Evolutionary conservation across 2,329 filamentous ascomycete species (phyloP).

Genomic region (Stemphylium lycopersici): DNA sequence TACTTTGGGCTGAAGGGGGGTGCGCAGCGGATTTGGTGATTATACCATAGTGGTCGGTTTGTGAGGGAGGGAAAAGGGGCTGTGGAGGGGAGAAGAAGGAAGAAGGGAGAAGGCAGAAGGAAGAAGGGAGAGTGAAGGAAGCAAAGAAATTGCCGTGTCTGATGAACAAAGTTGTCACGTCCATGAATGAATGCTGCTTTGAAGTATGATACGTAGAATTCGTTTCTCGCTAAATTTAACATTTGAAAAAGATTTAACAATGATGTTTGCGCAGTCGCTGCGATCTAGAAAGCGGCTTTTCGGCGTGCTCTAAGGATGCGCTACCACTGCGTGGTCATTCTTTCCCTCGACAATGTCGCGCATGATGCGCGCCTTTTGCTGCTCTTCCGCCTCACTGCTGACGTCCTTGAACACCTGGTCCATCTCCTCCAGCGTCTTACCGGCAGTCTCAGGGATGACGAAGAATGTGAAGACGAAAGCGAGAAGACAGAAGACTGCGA

Average conservation of each 20-base stretch:
- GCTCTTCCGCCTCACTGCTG: slow-evolving; percentile 44
- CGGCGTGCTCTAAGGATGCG: neutral
- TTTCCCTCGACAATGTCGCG: slow-evolving; percentile 34
- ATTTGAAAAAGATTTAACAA: neutral
- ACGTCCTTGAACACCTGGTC: slow-evolving; percentile 48
- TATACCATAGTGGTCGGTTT: no score
- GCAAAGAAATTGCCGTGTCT: no score
- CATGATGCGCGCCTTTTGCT: slow-evolving; percentile 41
- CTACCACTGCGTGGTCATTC: neutral
- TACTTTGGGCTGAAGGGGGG: no score
- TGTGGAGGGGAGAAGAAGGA: no score
- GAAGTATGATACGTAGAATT: no score
- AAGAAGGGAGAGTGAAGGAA: no score
- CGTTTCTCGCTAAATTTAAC: no score
- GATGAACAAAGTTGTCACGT: no score
- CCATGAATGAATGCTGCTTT: neutral
- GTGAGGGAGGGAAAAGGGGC: no score
- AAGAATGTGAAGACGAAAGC: slow-evolving; percentile 45
- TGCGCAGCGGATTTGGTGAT: no score
- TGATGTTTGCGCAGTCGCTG: no score
- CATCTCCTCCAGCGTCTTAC: slow-evolving; percentile 46
- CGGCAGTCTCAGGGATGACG: slow-evolving; percentile 45
- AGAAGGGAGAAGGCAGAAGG: no score
- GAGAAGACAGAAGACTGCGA: slow-evolving; percentile 45
- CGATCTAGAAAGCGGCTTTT: neutral